These are phyloP conservation scores for Pyronema omphalodes DNA, from an alignment of 495 filamentous ascomycete genomes.

Conservation along the genomic window DNA sequence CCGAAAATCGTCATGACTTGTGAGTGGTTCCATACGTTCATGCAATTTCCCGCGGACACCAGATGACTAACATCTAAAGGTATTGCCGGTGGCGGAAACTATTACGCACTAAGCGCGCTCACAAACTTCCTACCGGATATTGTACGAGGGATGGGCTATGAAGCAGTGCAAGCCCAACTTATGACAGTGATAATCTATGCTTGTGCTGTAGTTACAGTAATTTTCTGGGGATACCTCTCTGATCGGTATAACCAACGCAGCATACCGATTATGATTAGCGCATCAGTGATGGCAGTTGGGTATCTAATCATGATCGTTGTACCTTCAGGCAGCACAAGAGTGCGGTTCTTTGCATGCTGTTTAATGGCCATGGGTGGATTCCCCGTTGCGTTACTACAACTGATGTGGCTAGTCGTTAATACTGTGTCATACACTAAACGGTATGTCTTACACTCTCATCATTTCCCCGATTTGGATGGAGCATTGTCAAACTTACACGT, in stretches of 20 bases:
- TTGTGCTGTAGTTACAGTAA: background rate
- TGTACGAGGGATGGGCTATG: background rate
- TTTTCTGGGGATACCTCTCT: slow-evolving; percentile 1
- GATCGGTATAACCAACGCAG: slow-evolving; percentile 1
- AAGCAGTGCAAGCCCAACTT: background rate
- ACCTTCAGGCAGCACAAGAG: background rate
- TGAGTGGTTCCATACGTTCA: background rate
- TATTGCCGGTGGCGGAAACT: background rate
- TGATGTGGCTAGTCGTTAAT: slow-evolving; percentile 8
- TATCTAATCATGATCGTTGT: background rate
- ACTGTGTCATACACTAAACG: slow-evolving; percentile 6
- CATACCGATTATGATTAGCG: slow-evolving; percentile 1
- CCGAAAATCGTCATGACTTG: slow-evolving; percentile 2
- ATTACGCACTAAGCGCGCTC: slow-evolving; percentile 1
- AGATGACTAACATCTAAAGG: background rate
- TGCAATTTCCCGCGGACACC: too few species aligned
- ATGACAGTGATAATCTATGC: slow-evolving; percentile 7
- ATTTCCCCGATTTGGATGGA: background rate
- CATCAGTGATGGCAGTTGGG: background rate
- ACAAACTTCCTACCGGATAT: slow-evolving; percentile 5
- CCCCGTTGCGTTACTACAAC: background rate
- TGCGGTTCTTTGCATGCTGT: slow-evolving; percentile 1
- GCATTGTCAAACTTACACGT: background rate
- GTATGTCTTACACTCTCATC: background rate
- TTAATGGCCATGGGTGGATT: slow-evolving; percentile 4